These are phyloP conservation scores for Ophiocordyceps sinensis DNA, from an alignment of 2,329 filamentous ascomycete genomes.

Conservation along the genomic window DNA sequence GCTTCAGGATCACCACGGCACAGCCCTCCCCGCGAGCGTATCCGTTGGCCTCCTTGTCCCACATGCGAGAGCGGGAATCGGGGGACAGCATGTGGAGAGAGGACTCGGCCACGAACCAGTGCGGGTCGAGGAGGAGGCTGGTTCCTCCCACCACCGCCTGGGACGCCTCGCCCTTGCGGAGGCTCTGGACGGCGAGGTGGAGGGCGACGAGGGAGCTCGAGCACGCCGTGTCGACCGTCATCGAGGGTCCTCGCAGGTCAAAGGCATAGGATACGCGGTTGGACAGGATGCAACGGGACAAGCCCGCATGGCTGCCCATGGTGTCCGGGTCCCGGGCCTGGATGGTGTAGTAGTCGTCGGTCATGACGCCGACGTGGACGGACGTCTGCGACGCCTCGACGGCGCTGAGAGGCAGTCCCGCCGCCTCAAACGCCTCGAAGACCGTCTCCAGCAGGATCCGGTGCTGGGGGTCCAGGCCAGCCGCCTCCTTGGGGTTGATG, in stretches of 20 bases:
- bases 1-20: slow-evolving; percentile 28
- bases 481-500: slow-evolving; percentile 22
- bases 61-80: slow-evolving; percentile 8
- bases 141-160: slow-evolving; percentile 24
- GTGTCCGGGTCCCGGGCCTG: slow-evolving; percentile 9
- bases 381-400: slow-evolving; percentile 8
- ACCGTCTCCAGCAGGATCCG: slow-evolving; percentile 22
- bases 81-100: slow-evolving; percentile 6
- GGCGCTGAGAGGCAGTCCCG: slow-evolving; percentile 15
- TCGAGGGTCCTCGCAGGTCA: slow-evolving; percentile 28
- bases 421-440: slow-evolving; percentile 24
- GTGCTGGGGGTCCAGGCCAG: slow-evolving; percentile 27
- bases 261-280: slow-evolving; percentile 33
- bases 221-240: slow-evolving; percentile 37
- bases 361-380: slow-evolving; percentile 17
- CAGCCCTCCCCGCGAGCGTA: slow-evolving; percentile 29
- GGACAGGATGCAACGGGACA: slow-evolving; percentile 22
- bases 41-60: slow-evolving; percentile 28
- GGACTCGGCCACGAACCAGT: slow-evolving; percentile 1
- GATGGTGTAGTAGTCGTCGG: slow-evolving; percentile 21
- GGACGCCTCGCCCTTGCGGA: slow-evolving; percentile 14
- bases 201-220: slow-evolving; percentile 30
- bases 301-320: slow-evolving; percentile 23
- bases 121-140: slow-evolving; percentile 22
- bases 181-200: slow-evolving; percentile 20